Base-by-base conservation (phyloP, 2,329 filamentous ascomycete species). In the Trichoderma pleuroti region DNA sequence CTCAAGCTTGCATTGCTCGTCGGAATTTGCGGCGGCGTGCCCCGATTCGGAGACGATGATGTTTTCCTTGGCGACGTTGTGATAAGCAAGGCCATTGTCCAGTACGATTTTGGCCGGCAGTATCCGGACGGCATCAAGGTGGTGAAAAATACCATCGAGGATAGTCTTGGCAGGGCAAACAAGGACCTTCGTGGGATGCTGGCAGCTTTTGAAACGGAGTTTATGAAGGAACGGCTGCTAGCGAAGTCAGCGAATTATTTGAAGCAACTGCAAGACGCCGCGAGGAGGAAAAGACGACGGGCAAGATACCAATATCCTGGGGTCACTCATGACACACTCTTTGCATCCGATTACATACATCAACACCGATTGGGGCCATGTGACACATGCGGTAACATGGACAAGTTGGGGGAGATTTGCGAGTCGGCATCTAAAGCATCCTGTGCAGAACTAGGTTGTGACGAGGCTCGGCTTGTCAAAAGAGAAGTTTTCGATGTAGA, bases 21-120 rank as follows among this genome's bases (percentile, higher is more conserved):
- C 4, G 83, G 83, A 0, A 76, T 84, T 3, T 84, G 82, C 57
- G 83, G 82, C 0, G 82, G 80, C 11, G 75, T 80, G 6, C 81
- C 81, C 1, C 30, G 39, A 0, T 60, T 34, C 0, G 4, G 28
- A 0, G 36, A 11, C 11, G 3, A 49, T 0, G 74, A 77, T 36
- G 66, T 76, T 0, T 32, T 79, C 0, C 71, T 82, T 0, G 80
- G 81, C 1, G 79, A 82, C 56, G 79, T 82, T 0, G 72, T 81
- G 9, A 72, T 80, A 36, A 78, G 78, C 65, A 75, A 74, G 3
- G 73, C 59, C 4, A 54, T 80, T 34, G 28, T 80, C 16, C 75
- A 78, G 70, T 77, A 80, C 26, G 76, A 79, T 24, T 73, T 75
- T 6, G 76, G 77, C 4, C 67, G 74, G 2, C 75, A 73, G n/a